Evolutionary conservation across 2,329 filamentous ascomycete genomes (phyloP).

Genomic region (Xylariomycetidae sp.): DNA sequence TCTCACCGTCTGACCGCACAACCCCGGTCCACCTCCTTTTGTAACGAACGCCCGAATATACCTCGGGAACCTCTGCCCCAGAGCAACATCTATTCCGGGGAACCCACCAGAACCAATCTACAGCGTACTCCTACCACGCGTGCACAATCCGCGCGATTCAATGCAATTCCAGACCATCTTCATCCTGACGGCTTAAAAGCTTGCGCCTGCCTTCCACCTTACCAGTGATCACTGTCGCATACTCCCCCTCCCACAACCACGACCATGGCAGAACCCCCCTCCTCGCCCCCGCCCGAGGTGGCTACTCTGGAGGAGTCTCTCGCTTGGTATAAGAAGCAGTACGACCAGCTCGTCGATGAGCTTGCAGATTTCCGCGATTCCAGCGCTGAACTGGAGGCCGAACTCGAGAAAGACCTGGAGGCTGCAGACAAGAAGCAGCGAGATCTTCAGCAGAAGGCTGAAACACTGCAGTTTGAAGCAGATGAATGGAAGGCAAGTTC

Average conservation of each 20-base stretch:
- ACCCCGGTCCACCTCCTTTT: too few species aligned
- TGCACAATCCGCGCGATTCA: too few species aligned
- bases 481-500: slow-evolving; percentile 96
- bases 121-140: too few species aligned
- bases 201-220: too few species aligned
- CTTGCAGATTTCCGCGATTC: slow-evolving; percentile 90
- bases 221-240: too few species aligned
- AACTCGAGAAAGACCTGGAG: slow-evolving; percentile 94
- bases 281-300: slow-evolving; percentile 52
- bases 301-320: slow-evolving; percentile 66
- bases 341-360: slow-evolving; percentile 86
- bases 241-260: slow-evolving; percentile 10
- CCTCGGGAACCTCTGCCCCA: too few species aligned
- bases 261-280: slow-evolving; percentile 59
- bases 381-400: slow-evolving; percentile 87
- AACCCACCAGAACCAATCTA: too few species aligned
- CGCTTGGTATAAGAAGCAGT: slow-evolving; percentile 92
- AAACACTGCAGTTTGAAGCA: slow-evolving; percentile 78
- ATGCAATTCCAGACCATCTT: too few species aligned
- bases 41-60: too few species aligned
- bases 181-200: too few species aligned
- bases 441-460: slow-evolving; percentile 77
- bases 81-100: too few species aligned
- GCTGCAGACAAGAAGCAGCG: slow-evolving; percentile 91
- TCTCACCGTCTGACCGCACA: too few species aligned